Evolutionary conservation across 805 yeast species (phyloP).

Genomic region (Candida ulmi): DNA sequence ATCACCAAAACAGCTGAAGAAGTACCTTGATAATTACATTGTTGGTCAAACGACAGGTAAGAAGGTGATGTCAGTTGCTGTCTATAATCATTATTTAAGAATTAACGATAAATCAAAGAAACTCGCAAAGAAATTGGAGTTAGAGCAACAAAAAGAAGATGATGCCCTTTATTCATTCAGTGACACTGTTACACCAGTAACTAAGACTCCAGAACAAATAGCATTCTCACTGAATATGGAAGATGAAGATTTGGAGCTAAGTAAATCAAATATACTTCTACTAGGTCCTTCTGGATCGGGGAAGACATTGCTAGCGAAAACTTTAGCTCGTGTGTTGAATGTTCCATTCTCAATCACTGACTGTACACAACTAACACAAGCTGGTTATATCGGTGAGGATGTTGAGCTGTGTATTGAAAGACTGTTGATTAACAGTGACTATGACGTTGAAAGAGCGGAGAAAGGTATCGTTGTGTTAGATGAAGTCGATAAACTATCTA

Average conservation of each 20-base stretch:
- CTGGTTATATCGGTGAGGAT: constrained; percentile 63
- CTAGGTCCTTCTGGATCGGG: constrained; percentile 63
- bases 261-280: constrained; percentile 49
- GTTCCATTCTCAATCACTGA: constrained; percentile 57
- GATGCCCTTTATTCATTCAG: constrained; percentile 21
- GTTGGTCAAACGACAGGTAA: constrained; percentile 54
- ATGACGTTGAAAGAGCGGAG: constrained; percentile 46
- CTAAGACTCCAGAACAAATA: constrained; percentile 27
- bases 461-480: constrained; percentile 56
- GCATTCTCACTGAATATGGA: constrained; percentile 18
- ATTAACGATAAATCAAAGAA: constrained; percentile 35
- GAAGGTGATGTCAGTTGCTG: constrained; percentile 55
- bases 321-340: constrained; percentile 44
- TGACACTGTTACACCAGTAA: constrained; percentile 18
- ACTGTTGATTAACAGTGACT: constrained; percentile 42
- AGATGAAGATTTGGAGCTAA: constrained; percentile 40
- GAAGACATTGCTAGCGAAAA: constrained; percentile 50
- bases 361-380: constrained; percentile 58
- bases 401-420: constrained; percentile 53
- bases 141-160: constrained; percentile 23
- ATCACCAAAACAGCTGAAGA: constrained; percentile 41
- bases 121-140: constrained; percentile 22
- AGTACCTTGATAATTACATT: constrained; percentile 43
- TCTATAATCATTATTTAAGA: constrained; percentile 51
- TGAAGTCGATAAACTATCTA: constrained; percentile 53